Conservation (phyloP, 1,284 basidiomycete genomes). For the Moesziomyces antarcticus region DNA sequence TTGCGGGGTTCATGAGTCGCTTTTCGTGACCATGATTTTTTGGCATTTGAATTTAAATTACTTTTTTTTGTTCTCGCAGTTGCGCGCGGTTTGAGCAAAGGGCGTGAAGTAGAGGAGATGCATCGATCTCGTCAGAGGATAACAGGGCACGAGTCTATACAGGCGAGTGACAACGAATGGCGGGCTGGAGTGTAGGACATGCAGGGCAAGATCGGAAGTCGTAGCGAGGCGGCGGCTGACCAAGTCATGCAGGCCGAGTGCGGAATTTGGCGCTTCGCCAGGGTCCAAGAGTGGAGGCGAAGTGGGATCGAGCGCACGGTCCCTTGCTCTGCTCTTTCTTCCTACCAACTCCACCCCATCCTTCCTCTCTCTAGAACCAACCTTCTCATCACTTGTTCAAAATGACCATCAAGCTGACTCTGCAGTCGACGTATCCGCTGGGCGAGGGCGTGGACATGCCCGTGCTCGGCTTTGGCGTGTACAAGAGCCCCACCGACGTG, state of each 20-base stretch:
- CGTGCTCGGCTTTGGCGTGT: slow-evolving; percentile 43
- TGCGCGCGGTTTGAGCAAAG: no score
- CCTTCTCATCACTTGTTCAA: not conserved
- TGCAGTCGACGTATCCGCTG: slow-evolving; percentile 28
- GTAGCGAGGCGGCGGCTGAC: slow-evolving; percentile 9
- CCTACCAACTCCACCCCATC: not conserved
- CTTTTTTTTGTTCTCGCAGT: no score
- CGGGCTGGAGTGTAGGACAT: not conserved
- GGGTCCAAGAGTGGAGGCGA: slow-evolving; percentile 19
- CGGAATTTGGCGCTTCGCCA: slow-evolving; percentile 1
- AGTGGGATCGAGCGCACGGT: not conserved
- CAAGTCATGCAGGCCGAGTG: slow-evolving; percentile 14
- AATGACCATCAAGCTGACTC: slow-evolving; percentile 29
- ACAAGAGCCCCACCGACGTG: slow-evolving; percentile 38
- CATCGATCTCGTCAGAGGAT: no score
- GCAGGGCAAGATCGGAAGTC: slow-evolving; percentile 13
- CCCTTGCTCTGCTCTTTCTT: not conserved
- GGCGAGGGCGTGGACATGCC: slow-evolving; percentile 44
- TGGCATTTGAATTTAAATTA: no score
- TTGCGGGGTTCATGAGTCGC: no score
- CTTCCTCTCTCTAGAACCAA: no score
- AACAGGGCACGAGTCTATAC: no score
- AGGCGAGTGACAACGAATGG: not conserved
- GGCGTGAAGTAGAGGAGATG: no score
- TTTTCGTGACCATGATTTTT: no score